Percentiles rank a stretch among this genome's conserved stretches.
These are phyloP conservation scores for Phytophthora chlamydospora DNA, from an alignment of 352 stramenopile genomes.

Conservation along the genomic window DNA sequence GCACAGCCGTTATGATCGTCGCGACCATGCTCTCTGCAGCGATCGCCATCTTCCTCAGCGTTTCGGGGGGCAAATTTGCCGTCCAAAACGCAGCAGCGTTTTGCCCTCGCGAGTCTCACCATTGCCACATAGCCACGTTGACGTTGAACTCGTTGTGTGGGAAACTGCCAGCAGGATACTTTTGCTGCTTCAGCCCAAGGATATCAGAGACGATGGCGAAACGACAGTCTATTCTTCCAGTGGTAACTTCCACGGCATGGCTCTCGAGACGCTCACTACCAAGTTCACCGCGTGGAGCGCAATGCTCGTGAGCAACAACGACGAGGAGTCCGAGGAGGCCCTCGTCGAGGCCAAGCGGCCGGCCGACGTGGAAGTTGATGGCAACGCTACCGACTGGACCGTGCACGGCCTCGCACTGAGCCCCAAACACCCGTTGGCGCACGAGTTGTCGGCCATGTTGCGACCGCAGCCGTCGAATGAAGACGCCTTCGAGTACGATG, in stretches of 20 bases:
- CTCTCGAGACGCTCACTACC: conserved; percentile 26
- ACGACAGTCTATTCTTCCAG: conserved; percentile 30
- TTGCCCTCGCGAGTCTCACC: conserved; percentile 10
- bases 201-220: conserved; percentile 20
- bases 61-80: neutral
- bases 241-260: conserved; percentile 30
- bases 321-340: conserved; percentile 27
- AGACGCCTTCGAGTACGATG: conserved; percentile 32
- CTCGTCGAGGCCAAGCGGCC: conserved; percentile 21
- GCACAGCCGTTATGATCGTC: conserved; percentile 21
- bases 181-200: conserved; percentile 6
- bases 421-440: conserved; percentile 18
- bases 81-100: conserved; percentile 13
- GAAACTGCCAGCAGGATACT: conserved; percentile 13
- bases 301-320: conserved; percentile 41
- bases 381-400: neutral
- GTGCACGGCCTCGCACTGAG: conserved; percentile 24
- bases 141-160: conserved; percentile 19
- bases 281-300: conserved; percentile 20
- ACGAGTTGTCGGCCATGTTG: conserved; percentile 28
- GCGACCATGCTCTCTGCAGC: neutral
- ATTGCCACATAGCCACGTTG: conserved; percentile 14
- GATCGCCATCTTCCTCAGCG: conserved; percentile 3
- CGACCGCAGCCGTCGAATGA: conserved; percentile 24
- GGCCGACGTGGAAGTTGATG: neutral